Evolutionary conservation across 192 early-diverging fungal species (phyloP).

Genomic region (Backusella parvicylindrica): DNA sequence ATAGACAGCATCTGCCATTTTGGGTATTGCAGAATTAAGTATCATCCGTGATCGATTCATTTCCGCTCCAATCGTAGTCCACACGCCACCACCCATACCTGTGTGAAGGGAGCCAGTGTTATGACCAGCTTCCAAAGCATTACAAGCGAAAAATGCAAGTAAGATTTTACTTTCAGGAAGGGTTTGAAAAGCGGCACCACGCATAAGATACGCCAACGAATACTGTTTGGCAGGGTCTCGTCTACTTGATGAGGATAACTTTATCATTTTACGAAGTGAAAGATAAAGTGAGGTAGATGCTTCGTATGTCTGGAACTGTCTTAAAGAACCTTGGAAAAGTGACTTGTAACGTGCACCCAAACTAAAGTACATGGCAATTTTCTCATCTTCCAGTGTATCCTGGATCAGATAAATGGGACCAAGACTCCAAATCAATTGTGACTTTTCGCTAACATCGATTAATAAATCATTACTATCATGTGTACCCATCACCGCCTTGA

Average conservation of each 20-base stretch:
- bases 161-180: slow-evolving; percentile 60
- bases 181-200: slow-evolving; percentile 42
- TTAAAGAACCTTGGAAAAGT: slow-evolving; percentile 59
- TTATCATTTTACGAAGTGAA: slow-evolving; percentile 33
- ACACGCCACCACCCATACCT: slow-evolving; percentile 5
- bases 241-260: background rate
- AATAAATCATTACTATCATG: background rate
- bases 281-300: slow-evolving; percentile 53
- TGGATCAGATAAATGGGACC: slow-evolving; percentile 66
- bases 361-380: slow-evolving; percentile 54
- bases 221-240: slow-evolving; percentile 38
- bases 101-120: slow-evolving; percentile 22
- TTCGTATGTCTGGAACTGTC: slow-evolving; percentile 65
- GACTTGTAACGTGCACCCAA: slow-evolving; percentile 62
- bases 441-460: slow-evolving; percentile 6
- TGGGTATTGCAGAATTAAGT: slow-evolving; percentile 52
- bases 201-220: slow-evolving; percentile 51
- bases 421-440: slow-evolving; percentile 50
- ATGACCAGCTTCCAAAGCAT: slow-evolving; percentile 35
- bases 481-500: background rate
- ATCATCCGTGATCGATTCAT: slow-evolving; percentile 14
- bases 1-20: slow-evolving; percentile 44
- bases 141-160: slow-evolving; percentile 54
- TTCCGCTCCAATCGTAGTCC: background rate
- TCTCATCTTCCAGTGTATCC: slow-evolving; percentile 56